Evolutionary conservation across 495 filamentous ascomycete species (phyloP).

Genomic region (Hypoxylon perforatum): DNA sequence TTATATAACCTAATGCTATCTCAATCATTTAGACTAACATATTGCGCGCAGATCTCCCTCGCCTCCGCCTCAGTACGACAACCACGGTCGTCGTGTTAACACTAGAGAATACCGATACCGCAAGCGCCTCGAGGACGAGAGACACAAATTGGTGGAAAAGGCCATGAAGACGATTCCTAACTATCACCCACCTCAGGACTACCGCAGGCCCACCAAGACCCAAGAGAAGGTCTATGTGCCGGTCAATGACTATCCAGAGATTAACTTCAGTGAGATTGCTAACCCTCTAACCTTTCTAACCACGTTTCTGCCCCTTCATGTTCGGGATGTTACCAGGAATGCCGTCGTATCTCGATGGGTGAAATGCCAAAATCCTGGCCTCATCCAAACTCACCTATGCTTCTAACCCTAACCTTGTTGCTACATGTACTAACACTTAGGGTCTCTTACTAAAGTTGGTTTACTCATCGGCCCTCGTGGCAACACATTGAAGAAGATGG

Average conservation of each 20-base stretch:
- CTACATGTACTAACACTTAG: conserved; percentile 87
- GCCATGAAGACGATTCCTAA: conserved; percentile 98
- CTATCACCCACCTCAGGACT: conserved; percentile 97
- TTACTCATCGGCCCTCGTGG: conserved; percentile 99
- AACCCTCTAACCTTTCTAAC: conserved; percentile 90
- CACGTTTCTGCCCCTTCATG: conserved; percentile 64
- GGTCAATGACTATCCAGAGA: conserved; percentile 99
- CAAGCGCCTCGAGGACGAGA: conserved; percentile 97
- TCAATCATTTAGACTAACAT: conserved; percentile 20
- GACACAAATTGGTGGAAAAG: conserved; percentile 96
- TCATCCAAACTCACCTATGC: conserved; percentile 53
- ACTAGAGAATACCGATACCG: conserved; percentile 97
- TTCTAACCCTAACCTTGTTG: conserved; percentile 50
- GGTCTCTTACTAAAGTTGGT: conserved; percentile 93
- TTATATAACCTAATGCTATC: neutral
- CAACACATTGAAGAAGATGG: conserved; percentile 99
- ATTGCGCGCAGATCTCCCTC: conserved; percentile 80
- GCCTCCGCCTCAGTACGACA: conserved; percentile 96
- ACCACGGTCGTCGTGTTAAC: conserved; percentile 97
- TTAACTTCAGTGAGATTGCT: conserved; percentile 99
- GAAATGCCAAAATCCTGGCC: conserved; percentile 43
- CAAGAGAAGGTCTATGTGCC: conserved; percentile 99
- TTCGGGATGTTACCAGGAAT: conserved; percentile 51
- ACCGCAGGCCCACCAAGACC: conserved; percentile 97
- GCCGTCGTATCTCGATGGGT: conserved; percentile 41